A percentile compares a stretch with the other conserved stretches of the same genome.
Evolutionary conservation across 1,139 yeast genomes (phyloP).

Genomic region (Yamadazyma spencermartinsiae): DNA sequence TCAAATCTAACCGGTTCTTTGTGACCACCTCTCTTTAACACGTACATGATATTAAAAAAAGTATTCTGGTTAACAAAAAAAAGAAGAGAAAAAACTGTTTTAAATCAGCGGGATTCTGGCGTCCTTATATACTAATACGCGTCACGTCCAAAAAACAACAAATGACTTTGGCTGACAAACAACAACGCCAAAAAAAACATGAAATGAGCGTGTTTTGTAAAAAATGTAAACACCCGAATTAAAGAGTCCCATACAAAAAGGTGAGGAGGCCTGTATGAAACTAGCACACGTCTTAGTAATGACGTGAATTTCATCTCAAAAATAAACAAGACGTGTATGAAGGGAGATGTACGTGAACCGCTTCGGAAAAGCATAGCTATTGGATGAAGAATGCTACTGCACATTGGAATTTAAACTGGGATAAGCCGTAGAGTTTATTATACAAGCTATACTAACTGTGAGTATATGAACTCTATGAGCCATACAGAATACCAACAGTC

Average conservation of each 20-base stretch:
- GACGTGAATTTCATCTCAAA: slow-evolving; percentile 1
- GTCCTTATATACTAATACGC: slow-evolving; percentile 10
- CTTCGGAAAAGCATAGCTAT: too few relatives aligned
- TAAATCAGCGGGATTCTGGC: neutral
- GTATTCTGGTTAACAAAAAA: slow-evolving; percentile 2
- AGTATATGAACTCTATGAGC: too few relatives aligned
- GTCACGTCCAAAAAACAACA: slow-evolving; percentile 4
- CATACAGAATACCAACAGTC: too few relatives aligned
- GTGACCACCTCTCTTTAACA: slow-evolving; percentile 70
- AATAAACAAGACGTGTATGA: slow-evolving; percentile 5
- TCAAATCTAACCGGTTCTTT: slow-evolving; percentile 86
- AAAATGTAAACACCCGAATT: slow-evolving; percentile 1
- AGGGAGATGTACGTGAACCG: slow-evolving; percentile 2
- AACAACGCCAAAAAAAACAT: neutral
- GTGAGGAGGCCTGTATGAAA: too few relatives aligned
- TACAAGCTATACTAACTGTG: too few relatives aligned
- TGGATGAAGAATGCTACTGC: too few relatives aligned
- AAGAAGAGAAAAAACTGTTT: slow-evolving; percentile 3
- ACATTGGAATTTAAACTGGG: neutral
- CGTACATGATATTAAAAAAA: slow-evolving; percentile 38
- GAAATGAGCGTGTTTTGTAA: neutral
- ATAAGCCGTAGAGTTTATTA: too few relatives aligned
- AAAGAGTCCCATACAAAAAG: neutral
- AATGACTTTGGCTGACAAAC: neutral
- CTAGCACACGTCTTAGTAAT: slow-evolving; percentile 2